phyloP scores from a whole-genome alignment of 208 protist genomes.

The Trypanosomatidae sp. region DNA sequence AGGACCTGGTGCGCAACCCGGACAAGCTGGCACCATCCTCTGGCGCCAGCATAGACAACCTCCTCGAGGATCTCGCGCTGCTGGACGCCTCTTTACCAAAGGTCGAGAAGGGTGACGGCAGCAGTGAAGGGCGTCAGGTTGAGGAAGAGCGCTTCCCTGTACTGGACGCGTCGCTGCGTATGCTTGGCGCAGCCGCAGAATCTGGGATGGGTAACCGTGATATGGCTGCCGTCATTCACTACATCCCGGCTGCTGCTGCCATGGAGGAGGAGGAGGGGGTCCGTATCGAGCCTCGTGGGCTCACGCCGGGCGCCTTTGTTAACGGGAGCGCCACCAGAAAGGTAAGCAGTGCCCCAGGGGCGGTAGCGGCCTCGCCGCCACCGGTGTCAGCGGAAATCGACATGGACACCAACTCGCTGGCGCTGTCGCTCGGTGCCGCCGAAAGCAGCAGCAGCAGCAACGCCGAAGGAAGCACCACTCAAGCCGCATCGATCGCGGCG shows the following conservation, averaged over 20 bases:
- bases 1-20: conserved; percentile 78
- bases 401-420: conserved; percentile 11
- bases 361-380: not conserved
- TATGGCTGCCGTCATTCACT: conserved; percentile 78
- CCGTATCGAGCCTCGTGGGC: conserved; percentile 13
- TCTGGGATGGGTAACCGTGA: conserved; percentile 79
- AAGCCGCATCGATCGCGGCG: not conserved
- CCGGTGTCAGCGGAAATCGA: not conserved
- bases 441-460: not conserved
- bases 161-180: conserved; percentile 69
- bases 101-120: not conserved
- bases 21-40: conserved; percentile 66
- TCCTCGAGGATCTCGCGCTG: conserved; percentile 71
- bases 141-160: conserved; percentile 77
- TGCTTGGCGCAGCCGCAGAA: conserved; percentile 64
- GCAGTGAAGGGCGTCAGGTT: conserved; percentile 7
- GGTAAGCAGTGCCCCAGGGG: not conserved
- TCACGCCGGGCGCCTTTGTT: conserved; percentile 10
- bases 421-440: conserved; percentile 2
- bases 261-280: conserved; percentile 45
- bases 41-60: conserved; percentile 48
- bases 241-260: conserved; percentile 61
- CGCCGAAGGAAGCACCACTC: not conserved
- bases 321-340: not conserved
- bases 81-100: conserved; percentile 63